Evolutionary conservation across 768 basidiomycete species (phyloP).

Genomic region (Pleurotus citrinopileatus): DNA sequence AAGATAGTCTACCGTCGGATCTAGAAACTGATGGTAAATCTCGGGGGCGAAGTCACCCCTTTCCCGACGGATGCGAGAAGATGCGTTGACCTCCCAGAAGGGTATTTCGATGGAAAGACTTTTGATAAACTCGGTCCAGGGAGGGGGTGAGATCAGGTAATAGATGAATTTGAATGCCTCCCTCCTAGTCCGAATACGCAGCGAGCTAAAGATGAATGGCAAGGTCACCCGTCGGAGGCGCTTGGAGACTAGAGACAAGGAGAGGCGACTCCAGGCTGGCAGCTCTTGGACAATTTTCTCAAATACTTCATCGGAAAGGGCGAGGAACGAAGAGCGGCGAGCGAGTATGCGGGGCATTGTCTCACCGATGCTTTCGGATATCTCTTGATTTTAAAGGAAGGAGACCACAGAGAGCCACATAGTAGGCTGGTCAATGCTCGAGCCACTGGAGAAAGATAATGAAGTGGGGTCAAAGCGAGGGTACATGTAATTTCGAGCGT

Average conservation of each 20-base stretch:
- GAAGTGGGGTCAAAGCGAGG: too few relatives aligned
- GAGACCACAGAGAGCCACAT: too few relatives aligned
- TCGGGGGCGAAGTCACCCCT: not conserved
- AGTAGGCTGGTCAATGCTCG: too few relatives aligned
- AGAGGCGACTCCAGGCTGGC: too few relatives aligned
- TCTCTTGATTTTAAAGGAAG: too few relatives aligned
- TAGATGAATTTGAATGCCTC: not conserved
- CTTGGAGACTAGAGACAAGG: not conserved
- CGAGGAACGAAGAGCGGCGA: too few relatives aligned
- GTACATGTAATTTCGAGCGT: too few relatives aligned
- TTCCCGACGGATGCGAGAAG: not conserved
- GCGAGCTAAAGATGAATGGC: not conserved
- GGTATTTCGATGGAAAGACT: not conserved
- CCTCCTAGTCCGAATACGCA: not conserved
- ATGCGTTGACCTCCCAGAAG: not conserved
- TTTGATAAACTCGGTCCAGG: not conserved
- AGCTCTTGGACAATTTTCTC: too few relatives aligned
- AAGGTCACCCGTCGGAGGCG: not conserved
- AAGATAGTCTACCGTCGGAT: not conserved
- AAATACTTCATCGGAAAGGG: too few relatives aligned
- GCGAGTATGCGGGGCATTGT: too few relatives aligned
- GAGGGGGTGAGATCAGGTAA: not conserved
- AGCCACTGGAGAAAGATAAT: too few relatives aligned
- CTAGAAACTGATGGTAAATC: not conserved
- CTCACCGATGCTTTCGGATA: too few relatives aligned